phyloP scores from a whole-genome alignment of 176 grass and related monocot species.

The Microstegium vimineum region DNA sequence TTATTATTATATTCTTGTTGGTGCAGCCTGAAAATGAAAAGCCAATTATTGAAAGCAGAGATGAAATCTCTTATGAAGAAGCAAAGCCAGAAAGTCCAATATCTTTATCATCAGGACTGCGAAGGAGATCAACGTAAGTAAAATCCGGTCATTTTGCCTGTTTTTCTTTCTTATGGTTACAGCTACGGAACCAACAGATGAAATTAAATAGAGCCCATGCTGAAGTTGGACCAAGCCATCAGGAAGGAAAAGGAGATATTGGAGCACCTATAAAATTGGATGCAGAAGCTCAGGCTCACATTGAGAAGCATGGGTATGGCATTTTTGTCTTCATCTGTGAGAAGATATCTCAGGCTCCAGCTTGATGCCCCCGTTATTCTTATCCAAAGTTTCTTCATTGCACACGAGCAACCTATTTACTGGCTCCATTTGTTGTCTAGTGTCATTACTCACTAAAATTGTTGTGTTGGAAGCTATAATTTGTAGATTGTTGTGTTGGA shows the following conservation, averaged over 20 bases:
- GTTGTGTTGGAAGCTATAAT: too few relatives aligned
- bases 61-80: constrained; percentile 39
- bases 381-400: not conserved
- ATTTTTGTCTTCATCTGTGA: not conserved
- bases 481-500: too few relatives aligned
- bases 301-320: constrained; percentile 83
- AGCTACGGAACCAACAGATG: not conserved
- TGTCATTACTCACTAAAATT: not conserved
- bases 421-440: not conserved
- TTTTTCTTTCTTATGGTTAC: not conserved
- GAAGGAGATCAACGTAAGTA: constrained; percentile 63
- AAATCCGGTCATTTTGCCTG: not conserved
- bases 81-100: constrained; percentile 40
- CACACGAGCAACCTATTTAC: not conserved
- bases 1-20: constrained; percentile 6
- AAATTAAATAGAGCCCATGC: constrained; percentile 39
- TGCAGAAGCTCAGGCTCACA: constrained; percentile 62
- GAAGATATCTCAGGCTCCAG: not conserved
- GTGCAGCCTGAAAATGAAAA: constrained; percentile 59
- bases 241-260: constrained; percentile 49
- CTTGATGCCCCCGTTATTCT: not conserved
- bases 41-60: constrained; percentile 39
- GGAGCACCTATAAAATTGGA: constrained; percentile 85
- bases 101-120: constrained; percentile 58
- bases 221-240: constrained; percentile 37